These are phyloP conservation scores for Rhododendron mucronatum DNA, from an alignment of 148 eudicot species.

Conservation along the genomic window DNA sequence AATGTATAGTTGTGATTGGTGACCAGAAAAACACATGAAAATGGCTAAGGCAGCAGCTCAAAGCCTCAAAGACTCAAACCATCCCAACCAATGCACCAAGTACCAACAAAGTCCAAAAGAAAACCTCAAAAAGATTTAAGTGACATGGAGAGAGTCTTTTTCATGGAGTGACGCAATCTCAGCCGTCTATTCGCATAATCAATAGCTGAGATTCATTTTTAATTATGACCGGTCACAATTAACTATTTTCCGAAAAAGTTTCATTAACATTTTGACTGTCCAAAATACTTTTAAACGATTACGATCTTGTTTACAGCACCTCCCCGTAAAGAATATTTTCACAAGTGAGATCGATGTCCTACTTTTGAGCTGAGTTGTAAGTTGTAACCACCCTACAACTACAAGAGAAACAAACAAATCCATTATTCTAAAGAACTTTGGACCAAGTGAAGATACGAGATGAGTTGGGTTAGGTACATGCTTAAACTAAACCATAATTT, in stretches of 20 bases:
- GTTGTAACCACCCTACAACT: background rate
- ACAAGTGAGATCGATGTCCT: background rate
- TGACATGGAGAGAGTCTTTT: no score
- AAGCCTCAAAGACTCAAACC: background rate
- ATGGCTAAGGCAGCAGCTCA: background rate
- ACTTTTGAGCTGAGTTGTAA: background rate
- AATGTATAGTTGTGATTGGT: background rate
- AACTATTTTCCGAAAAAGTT: no score
- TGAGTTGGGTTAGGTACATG: constrained; percentile 16
- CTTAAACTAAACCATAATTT: constrained; percentile 9
- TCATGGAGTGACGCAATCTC: no score
- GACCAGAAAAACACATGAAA: background rate
- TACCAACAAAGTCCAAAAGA: background rate
- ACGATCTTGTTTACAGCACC: no score
- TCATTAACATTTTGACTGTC: no score
- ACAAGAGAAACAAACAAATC: background rate
- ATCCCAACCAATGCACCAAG: background rate
- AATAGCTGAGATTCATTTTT: no score
- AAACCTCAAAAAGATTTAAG: background rate
- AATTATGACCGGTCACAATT: no score
- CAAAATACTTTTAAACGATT: no score
- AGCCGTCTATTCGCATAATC: no score
- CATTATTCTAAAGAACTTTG: background rate
- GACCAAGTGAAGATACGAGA: background rate
- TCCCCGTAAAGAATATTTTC: no score